These are phyloP conservation scores for Russula brevipes DNA, from an alignment of 768 basidiomycete genomes.

Conservation along the genomic window DNA sequence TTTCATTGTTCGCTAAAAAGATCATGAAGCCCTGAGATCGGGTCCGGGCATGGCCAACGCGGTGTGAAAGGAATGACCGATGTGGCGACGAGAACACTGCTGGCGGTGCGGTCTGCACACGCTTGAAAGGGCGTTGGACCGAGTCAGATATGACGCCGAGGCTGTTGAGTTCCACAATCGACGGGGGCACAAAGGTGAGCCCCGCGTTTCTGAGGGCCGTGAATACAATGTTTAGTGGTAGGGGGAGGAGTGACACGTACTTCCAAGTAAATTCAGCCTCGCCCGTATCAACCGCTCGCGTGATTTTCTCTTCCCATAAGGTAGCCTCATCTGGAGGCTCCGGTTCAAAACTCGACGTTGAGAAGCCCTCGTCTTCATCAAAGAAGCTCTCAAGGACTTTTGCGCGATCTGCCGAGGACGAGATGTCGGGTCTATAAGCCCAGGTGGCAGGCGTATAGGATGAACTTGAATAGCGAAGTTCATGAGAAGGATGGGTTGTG, in stretches of 20 bases:
- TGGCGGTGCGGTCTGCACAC: constrained; percentile 18
- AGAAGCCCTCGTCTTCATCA: constrained; percentile 10
- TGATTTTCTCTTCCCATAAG: constrained; percentile 15
- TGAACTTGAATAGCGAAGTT: constrained; percentile 19
- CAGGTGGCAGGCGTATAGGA: constrained; percentile 16
- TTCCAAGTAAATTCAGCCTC: constrained; percentile 21
- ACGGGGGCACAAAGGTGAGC: constrained; percentile 17
- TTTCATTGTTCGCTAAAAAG: constrained; percentile 23
- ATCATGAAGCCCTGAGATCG: constrained; percentile 17
- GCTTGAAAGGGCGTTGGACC: constrained; percentile 14
- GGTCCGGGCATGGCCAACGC: not conserved
- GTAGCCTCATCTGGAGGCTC: constrained; percentile 18
- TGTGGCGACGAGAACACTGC: constrained; percentile 15
- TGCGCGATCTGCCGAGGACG: constrained; percentile 3
- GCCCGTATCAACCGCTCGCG: constrained; percentile 18
- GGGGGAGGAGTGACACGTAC: not conserved
- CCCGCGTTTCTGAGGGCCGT: constrained; percentile 2
- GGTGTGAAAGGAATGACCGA: constrained; percentile 1
- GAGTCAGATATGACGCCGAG: constrained; percentile 13
- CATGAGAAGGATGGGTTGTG: constrained; percentile 17
- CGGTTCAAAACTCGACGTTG: not conserved
- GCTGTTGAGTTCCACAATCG: constrained; percentile 14
- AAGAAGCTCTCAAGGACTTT: constrained; percentile 18
- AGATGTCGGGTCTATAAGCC: constrained; percentile 1
- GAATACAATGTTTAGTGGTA: not conserved